Conservation (phyloP, 345 rosid species). For the Pseudoturritis turrita region DNA sequence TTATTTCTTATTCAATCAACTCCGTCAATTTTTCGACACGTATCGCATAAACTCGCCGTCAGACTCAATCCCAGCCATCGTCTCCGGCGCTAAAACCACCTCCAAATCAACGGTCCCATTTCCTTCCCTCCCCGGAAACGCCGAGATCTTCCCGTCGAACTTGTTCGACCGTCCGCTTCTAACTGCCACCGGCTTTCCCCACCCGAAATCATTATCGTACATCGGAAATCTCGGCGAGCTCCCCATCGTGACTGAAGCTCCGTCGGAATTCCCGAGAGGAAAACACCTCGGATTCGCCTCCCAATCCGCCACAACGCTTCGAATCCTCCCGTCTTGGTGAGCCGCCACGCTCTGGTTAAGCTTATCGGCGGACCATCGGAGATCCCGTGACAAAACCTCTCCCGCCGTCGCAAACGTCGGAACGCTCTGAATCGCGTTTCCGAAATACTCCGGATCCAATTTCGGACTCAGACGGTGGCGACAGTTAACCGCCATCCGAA, state of each 20-base stretch:
- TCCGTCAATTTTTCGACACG: constrained; percentile 29
- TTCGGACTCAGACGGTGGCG: constrained; percentile 72
- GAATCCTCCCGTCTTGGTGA: constrained; percentile 47
- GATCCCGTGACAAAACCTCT: constrained; percentile 60
- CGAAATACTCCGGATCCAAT: constrained; percentile 66
- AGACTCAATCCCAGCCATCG: constrained; percentile 69
- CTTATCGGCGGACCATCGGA: constrained; percentile 84
- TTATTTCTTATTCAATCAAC: constrained; percentile 2
- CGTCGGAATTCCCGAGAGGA: constrained; percentile 86
- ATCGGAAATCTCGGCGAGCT: constrained; percentile 93
- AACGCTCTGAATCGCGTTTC: constrained; percentile 92
- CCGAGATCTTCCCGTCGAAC: constrained; percentile 96
- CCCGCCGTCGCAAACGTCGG: constrained; percentile 71
- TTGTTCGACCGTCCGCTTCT: constrained; percentile 87
- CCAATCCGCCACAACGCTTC: constrained; percentile 56
- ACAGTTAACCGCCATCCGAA: constrained; percentile 89
- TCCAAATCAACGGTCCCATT: constrained; percentile 80
- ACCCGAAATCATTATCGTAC: constrained; percentile 92
- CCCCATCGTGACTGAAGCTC: constrained; percentile 84
- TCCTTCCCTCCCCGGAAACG: constrained; percentile 85
- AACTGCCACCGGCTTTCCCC: constrained; percentile 89
- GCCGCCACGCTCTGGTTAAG: constrained; percentile 54
- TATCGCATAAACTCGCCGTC: constrained; percentile 77
- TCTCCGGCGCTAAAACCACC: constrained; percentile 73
- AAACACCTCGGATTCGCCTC: constrained; percentile 74